Evolutionary conservation across 2,329 filamentous ascomycete species (phyloP), one percentile per base, ranked within the genome.

Genomic region (Phialocephala subalpina): DNA sequence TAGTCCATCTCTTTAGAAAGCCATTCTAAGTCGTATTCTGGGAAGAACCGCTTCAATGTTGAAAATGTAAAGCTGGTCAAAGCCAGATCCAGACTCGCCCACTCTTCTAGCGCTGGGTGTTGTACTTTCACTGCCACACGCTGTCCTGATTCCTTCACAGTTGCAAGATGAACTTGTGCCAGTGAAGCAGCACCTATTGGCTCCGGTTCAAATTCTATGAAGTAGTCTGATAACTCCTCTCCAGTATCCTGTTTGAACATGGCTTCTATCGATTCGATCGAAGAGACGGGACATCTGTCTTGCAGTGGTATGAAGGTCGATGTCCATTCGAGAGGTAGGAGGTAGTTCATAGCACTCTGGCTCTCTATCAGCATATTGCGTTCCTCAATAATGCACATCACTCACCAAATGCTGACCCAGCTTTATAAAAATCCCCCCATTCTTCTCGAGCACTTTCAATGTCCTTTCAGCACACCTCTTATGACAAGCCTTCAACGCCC

Each of bases 391-490:
- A 35, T 8, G 58, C 25, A 18, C 7, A 25, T 12, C 25, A 69
- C 80, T 49, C 83, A 90, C 89, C 79, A 99, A 79, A 80, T 99
- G 96, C 75, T 99, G 96, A 8, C 96, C 96, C 45, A 99, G 83
- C 80, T 99, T 99, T 78, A 99, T 98, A 74, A 98, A 99, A 69
- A 99, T 97, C 33, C 95, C 97, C 29, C 97, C 96, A 78, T 97
- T 98, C 83, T 92, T 93, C 83, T 99, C 96, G 70, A 98, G 82
- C 1, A 97, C 94, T 64, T 85, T 86, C 49, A 98, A 82, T 0
- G 96, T 97, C 68, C 96, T 88, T 74, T 93, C 87, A 35, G 96
- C 96, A 80, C 96, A 99, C 78, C 96, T 87, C 77, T 97, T 91
- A 79, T 99, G 96, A 76, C 96, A 98, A 69, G 90, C 89, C 72